Evolutionary conservation across 176 grass and related monocot species (phyloP).

Genomic region (Triticum turgidum): DNA sequence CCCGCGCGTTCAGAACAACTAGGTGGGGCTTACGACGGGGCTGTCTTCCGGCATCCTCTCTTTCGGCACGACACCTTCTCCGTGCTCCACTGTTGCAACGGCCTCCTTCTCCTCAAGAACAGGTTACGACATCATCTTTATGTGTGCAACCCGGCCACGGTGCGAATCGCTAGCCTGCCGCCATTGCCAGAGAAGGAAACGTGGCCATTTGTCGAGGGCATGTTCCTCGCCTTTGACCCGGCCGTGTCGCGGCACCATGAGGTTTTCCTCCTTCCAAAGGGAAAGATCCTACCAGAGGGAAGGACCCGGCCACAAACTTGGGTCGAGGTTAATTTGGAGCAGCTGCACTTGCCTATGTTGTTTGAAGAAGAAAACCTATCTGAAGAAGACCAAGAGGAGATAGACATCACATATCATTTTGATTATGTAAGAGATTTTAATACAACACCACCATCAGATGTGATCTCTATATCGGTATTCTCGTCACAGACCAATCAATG

Average conservation of each 20-base stretch:
- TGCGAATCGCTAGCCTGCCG: not conserved
- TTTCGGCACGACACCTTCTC: not conserved
- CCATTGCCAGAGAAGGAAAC: not conserved
- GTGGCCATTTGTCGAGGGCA: no score
- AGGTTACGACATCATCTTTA: not conserved
- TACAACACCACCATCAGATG: not conserved
- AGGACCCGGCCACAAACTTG: not conserved
- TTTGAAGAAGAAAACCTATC: not conserved
- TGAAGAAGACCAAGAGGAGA: not conserved
- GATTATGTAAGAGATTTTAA: not conserved
- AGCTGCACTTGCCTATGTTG: not conserved
- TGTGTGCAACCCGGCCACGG: not conserved
- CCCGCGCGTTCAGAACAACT: fast-evolving
- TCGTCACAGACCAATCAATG: not conserved
- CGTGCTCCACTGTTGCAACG: not conserved
- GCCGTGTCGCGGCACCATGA: not conserved
- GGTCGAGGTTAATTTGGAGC: not conserved
- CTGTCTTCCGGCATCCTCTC: not conserved
- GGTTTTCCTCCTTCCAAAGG: not conserved
- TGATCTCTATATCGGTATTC: not conserved
- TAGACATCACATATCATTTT: not conserved
- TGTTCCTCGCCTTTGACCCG: not conserved
- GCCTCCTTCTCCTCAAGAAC: not conserved
- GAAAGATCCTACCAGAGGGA: not conserved
- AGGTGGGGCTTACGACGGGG: not conserved